These are phyloP conservation scores for Acidomyces sp. DNA, from an alignment of 495 filamentous ascomycete genomes.

Conservation along the genomic window DNA sequence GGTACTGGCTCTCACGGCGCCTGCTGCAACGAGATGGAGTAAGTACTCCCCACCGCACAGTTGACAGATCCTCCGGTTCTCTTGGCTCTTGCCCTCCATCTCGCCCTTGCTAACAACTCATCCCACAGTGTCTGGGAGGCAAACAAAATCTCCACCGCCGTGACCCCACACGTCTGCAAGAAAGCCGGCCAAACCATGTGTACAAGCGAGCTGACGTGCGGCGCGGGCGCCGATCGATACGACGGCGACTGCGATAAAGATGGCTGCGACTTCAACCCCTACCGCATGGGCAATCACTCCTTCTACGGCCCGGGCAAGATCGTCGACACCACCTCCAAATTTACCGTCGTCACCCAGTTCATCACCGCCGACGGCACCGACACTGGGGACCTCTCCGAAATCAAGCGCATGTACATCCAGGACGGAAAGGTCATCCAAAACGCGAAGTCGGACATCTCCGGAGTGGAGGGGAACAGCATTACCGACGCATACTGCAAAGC, in stretches of 20 bases:
- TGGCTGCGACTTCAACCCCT: slow-evolving; percentile 55
- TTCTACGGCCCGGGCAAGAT: slow-evolving; percentile 44
- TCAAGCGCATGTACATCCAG: slow-evolving; percentile 50
- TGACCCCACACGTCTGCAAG: slow-evolving; percentile 26
- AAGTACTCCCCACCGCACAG: too few relatives aligned
- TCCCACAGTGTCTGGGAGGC: slow-evolving; percentile 21
- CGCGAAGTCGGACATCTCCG: slow-evolving; percentile 39
- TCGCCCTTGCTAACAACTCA: background rate
- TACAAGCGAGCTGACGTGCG: slow-evolving; percentile 36
- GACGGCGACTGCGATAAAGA: slow-evolving; percentile 49
- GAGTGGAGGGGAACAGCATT: slow-evolving; percentile 43
- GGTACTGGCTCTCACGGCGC: slow-evolving; percentile 11
- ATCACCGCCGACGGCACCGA: slow-evolving; percentile 35
- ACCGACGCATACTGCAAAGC: slow-evolving; percentile 47
- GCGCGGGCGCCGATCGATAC: slow-evolving; percentile 34
- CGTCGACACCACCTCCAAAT: slow-evolving; percentile 46
- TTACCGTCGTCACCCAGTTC: slow-evolving; percentile 60
- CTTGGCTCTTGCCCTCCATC: too few relatives aligned
- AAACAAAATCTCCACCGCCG: slow-evolving; percentile 22
- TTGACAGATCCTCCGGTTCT: too few relatives aligned
- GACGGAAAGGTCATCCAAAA: slow-evolving; percentile 46
- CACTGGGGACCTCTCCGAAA: slow-evolving; percentile 39
- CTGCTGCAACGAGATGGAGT: slow-evolving; percentile 18
- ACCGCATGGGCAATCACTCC: slow-evolving; percentile 38
- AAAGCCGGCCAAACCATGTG: slow-evolving; percentile 30